Conservation (phyloP, 148 eudicot species). For the Rhododendron simsii region DNA sequence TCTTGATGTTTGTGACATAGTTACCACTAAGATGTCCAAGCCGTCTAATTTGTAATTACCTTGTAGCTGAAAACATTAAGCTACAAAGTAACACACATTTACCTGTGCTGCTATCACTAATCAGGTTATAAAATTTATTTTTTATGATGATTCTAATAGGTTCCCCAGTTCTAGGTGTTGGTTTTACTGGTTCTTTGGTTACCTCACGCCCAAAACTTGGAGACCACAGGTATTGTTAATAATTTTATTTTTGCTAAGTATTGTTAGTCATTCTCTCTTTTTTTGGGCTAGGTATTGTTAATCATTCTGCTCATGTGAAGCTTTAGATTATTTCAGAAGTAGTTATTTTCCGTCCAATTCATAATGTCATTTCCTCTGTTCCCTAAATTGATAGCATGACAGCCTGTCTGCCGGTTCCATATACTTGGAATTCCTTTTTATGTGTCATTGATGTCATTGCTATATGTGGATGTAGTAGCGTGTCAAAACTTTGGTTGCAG, state of each 20-base stretch:
- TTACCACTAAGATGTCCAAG: not conserved
- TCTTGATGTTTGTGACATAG: not conserved
- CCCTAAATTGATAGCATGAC: not conserved
- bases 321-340: not conserved
- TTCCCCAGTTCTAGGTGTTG: slow-evolving; percentile 75
- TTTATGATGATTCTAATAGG: slow-evolving; percentile 32
- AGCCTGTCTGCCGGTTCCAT: not conserved
- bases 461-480: not conserved
- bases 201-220: slow-evolving; percentile 68
- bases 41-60: not conserved
- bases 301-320: not conserved
- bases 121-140: not conserved
- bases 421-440: not conserved
- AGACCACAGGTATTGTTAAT: slow-evolving; percentile 63
- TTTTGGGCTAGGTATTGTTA: slow-evolving; percentile 34
- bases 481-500: slow-evolving; percentile 3
- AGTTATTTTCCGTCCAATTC: not conserved
- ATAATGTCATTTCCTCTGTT: not conserved
- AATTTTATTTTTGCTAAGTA: not conserved
- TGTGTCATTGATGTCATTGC: not conserved
- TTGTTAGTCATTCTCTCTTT: too few species aligned
- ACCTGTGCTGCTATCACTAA: not conserved
- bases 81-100: not conserved
- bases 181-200: slow-evolving; percentile 81
- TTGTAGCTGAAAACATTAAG: not conserved